Conservation (phyloP, 495 filamentous ascomycete genomes). For the Tuber melanosporum region DNA sequence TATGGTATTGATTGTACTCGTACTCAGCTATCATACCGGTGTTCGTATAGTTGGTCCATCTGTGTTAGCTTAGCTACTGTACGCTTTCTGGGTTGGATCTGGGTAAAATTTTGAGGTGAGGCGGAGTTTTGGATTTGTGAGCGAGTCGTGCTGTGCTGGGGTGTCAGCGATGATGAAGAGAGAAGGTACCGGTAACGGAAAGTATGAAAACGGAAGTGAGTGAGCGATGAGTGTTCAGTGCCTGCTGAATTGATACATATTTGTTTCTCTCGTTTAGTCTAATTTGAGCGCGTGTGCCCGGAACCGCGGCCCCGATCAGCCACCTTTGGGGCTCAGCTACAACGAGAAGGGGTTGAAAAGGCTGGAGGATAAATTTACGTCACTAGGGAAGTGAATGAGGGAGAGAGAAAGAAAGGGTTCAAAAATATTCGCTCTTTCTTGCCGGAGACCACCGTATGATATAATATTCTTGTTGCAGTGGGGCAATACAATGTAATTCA, state of each 20-base stretch:
- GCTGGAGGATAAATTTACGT: not conserved
- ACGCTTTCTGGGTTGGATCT: not conserved
- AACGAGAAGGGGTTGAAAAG: not conserved
- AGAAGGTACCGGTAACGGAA: not conserved
- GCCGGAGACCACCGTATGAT: not conserved
- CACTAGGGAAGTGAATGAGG: not conserved
- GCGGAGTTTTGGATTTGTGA: not conserved
- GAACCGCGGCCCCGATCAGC: not conserved
- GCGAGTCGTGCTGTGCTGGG: not conserved
- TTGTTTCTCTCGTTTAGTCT: not conserved
- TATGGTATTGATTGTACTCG: not conserved
- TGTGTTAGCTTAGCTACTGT: not conserved
- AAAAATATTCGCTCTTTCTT: not conserved
- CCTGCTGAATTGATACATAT: not conserved
- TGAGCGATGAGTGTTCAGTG: not conserved
- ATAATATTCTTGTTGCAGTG: not conserved
- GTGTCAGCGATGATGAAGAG: not conserved
- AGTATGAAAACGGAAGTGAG: not conserved
- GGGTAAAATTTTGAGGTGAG: not conserved
- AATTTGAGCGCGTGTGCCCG: not conserved
- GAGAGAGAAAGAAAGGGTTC: not conserved
- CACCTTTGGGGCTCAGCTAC: conserved; percentile 1
- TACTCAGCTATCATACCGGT: not conserved
- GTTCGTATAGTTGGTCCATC: not conserved
- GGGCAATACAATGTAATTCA: not conserved